These are phyloP conservation scores for Butyriboletus loyo DNA, from an alignment of 768 basidiomycete genomes.

Conservation along the genomic window DNA sequence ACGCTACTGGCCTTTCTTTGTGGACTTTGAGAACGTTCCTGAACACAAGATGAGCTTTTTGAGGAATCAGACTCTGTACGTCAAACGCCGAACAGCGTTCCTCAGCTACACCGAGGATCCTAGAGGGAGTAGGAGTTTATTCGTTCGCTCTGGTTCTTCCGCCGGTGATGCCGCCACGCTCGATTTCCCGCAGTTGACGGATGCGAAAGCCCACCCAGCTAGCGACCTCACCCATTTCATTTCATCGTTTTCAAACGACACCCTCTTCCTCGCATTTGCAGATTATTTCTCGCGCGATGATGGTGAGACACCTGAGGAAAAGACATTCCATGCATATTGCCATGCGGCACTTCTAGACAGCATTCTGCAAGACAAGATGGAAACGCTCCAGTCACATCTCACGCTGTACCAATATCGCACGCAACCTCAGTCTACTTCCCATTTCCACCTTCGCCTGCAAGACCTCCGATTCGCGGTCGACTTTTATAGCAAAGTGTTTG, in stretches of 20 bases:
- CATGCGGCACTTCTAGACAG: conserved; percentile 80
- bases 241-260: conserved; percentile 80
- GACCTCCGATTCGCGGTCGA: conserved; percentile 73
- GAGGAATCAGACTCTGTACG: conserved; percentile 78
- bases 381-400: conserved; percentile 71
- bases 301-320: conserved; percentile 56
- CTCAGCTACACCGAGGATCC: conserved; percentile 94
- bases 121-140: conserved; percentile 86
- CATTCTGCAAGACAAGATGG: conserved; percentile 87
- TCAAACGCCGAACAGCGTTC: conserved; percentile 90
- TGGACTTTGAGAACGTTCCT: conserved; percentile 68
- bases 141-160: conserved; percentile 82
- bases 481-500: conserved; percentile 75
- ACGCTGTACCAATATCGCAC: conserved; percentile 66
- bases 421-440: conserved; percentile 53
- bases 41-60: conserved; percentile 69
- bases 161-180: conserved; percentile 81
- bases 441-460: conserved; percentile 66
- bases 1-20: conserved; percentile 90
- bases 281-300: conserved; percentile 69
- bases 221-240: conserved; percentile 83
- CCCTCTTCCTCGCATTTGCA: conserved; percentile 75
- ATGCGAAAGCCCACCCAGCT: conserved; percentile 62
- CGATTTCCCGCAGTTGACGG: conserved; percentile 77
- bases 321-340: conserved; percentile 66